Conservation (phyloP, 208 protist genomes). For the Porcisia hertigi region DNA sequence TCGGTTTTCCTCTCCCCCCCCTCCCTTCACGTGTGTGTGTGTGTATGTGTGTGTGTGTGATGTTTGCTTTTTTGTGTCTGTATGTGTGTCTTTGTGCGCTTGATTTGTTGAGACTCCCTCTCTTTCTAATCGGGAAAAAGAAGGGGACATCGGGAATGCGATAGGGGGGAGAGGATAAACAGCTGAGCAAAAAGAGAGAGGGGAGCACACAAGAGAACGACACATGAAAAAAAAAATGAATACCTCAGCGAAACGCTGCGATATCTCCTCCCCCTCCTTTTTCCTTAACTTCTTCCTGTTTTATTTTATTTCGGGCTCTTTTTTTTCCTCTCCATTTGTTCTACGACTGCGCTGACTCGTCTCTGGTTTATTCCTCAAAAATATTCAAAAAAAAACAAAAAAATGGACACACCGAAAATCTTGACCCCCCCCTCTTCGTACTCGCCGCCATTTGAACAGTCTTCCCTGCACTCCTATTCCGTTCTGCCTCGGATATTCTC, state of each 20-base stretch:
- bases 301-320: not conserved
- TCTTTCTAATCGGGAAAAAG: too few species aligned
- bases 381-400: not conserved
- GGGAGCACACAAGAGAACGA: not conserved
- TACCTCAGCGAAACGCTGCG: not conserved
- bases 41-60: not conserved
- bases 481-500: not conserved
- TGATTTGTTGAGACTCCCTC: not conserved
- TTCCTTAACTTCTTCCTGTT: not conserved
- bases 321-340: not conserved
- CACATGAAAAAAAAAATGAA: not conserved
- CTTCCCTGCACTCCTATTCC: not conserved
- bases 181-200: not conserved
- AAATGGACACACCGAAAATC: not conserved
- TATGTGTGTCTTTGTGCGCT: constrained; percentile 1
- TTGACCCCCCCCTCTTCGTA: not conserved
- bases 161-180: too few species aligned
- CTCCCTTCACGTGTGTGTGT: not conserved
- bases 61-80: not conserved
- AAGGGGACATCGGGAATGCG: too few species aligned
- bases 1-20: not conserved
- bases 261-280: not conserved
- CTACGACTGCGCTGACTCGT: not conserved
- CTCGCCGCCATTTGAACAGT: not conserved
- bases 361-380: not conserved